A percentile compares a stretch with the other conserved stretches of the same genome.
Conservation (phyloP, 1,284 basidiomycete species). For the Puccinia hordei region DNA sequence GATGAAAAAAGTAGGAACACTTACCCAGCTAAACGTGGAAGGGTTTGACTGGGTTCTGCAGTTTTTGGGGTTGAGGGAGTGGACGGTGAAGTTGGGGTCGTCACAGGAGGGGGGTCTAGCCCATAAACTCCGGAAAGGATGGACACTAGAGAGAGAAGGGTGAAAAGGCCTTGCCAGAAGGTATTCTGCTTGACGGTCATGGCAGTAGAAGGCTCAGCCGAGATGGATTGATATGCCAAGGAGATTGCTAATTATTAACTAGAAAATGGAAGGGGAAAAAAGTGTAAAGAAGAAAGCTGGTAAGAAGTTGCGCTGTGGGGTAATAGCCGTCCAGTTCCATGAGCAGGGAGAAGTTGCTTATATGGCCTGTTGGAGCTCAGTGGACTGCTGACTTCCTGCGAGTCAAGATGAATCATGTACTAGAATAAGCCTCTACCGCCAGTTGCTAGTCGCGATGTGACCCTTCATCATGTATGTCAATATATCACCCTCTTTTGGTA, state of each 20-base stretch:
- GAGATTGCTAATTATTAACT: not conserved
- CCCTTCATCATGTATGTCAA: too few relatives aligned
- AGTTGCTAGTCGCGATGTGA: too few relatives aligned
- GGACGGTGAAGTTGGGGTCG: too few relatives aligned
- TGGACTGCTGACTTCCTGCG: too few relatives aligned
- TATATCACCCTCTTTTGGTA: too few relatives aligned
- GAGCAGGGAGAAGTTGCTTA: too few relatives aligned
- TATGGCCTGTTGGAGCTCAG: too few relatives aligned
- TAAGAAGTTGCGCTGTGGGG: not conserved
- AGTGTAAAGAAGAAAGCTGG: not conserved
- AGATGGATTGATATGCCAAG: not conserved
- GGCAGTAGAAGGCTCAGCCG: not conserved
- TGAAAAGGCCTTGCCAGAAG: constrained; percentile 25
- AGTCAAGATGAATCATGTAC: too few relatives aligned
- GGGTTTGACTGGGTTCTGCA: not conserved
- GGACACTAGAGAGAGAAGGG: not conserved
- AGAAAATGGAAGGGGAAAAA: not conserved
- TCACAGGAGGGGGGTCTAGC: not conserved
- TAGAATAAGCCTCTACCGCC: too few relatives aligned
- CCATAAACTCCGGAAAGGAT: not conserved
- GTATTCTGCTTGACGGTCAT: constrained; percentile 12
- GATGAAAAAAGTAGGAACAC: not conserved
- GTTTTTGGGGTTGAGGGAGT: too few relatives aligned
- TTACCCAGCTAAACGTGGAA: constrained; percentile 1
- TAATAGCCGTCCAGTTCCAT: too few relatives aligned